Conservation (phyloP, 495 filamentous ascomycete genomes). For the Penicillium waksmanii region DNA sequence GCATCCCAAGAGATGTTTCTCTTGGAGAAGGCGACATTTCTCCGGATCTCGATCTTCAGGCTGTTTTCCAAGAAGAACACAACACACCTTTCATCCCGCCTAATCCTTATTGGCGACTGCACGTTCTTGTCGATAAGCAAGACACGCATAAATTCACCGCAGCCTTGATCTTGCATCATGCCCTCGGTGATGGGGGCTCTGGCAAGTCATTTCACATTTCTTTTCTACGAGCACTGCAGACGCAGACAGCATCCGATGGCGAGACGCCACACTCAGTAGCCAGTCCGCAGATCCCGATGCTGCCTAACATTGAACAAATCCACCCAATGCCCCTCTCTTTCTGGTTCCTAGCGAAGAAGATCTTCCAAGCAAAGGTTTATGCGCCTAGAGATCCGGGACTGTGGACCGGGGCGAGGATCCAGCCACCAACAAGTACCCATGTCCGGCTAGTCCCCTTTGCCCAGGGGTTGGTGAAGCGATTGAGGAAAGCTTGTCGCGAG, state of each 20-base stretch:
- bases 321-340: conserved; percentile 34
- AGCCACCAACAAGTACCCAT: conserved; percentile 21
- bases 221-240: conserved; percentile 33
- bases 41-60: conserved; percentile 38
- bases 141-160: conserved; percentile 35
- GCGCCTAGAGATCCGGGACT: conserved; percentile 22
- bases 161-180: conserved; percentile 45
- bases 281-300: conserved; percentile 34
- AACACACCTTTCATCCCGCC: conserved; percentile 36
- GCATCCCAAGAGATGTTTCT: background rate
- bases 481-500: conserved; percentile 32
- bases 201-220: conserved; percentile 41
- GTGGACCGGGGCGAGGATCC: conserved; percentile 33
- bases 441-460: conserved; percentile 29
- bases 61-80: conserved; percentile 41
- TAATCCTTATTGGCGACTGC: conserved; percentile 44
- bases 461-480: conserved; percentile 16
- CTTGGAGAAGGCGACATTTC: conserved; percentile 19
- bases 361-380: conserved; percentile 36
- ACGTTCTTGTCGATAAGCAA: conserved; percentile 30
- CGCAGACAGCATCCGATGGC: conserved; percentile 9
- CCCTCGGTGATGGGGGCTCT: conserved; percentile 37
- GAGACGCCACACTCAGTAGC: conserved; percentile 29
- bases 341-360: conserved; percentile 23
- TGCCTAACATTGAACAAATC: conserved; percentile 33